phyloP scores from a whole-genome alignment of 768 basidiomycete genomes.

The Amanita inopinata region DNA sequence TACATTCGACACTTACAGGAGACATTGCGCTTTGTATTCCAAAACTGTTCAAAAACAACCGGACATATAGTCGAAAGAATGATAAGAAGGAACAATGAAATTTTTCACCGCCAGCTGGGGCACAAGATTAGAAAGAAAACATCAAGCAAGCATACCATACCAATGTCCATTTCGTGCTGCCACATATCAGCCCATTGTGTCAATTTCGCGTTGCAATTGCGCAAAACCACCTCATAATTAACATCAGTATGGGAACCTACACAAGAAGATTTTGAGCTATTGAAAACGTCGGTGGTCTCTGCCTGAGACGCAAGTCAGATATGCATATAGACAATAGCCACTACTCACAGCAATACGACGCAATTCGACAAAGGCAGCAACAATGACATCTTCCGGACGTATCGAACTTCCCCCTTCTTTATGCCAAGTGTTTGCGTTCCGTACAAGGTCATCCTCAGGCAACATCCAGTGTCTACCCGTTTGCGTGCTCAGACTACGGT shows the following conservation, averaged over 20 bases:
- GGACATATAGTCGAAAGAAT: slow-evolving; percentile 70
- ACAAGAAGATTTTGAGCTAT: slow-evolving; percentile 36
- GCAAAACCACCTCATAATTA: slow-evolving; percentile 64
- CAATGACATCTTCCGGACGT: slow-evolving; percentile 75
- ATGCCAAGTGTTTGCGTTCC: slow-evolving; percentile 65
- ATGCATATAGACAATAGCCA: background rate
- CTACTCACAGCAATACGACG: slow-evolving; percentile 67
- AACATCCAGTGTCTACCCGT: slow-evolving; percentile 86
- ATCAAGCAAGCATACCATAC: slow-evolving; percentile 23
- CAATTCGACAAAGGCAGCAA: slow-evolving; percentile 67
- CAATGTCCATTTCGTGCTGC: slow-evolving; percentile 64
- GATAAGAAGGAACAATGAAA: slow-evolving; percentile 72
- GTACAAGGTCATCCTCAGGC: slow-evolving; percentile 73
- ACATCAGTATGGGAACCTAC: slow-evolving; percentile 45
- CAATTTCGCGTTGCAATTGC: slow-evolving; percentile 63
- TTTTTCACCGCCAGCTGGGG: slow-evolving; percentile 54
- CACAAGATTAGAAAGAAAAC: slow-evolving; percentile 9
- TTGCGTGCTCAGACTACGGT: slow-evolving; percentile 79
- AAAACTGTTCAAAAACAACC: slow-evolving; percentile 78
- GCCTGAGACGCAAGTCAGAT: slow-evolving; percentile 32
- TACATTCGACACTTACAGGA: slow-evolving; percentile 30
- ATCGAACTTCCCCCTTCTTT: slow-evolving; percentile 39
- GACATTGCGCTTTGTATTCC: slow-evolving; percentile 59
- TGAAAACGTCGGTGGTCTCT: slow-evolving; percentile 72
- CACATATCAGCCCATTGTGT: slow-evolving; percentile 66